These are phyloP conservation scores for Hygrocybe coccinea DNA, from an alignment of 768 basidiomycete genomes.

Conservation along the genomic window DNA sequence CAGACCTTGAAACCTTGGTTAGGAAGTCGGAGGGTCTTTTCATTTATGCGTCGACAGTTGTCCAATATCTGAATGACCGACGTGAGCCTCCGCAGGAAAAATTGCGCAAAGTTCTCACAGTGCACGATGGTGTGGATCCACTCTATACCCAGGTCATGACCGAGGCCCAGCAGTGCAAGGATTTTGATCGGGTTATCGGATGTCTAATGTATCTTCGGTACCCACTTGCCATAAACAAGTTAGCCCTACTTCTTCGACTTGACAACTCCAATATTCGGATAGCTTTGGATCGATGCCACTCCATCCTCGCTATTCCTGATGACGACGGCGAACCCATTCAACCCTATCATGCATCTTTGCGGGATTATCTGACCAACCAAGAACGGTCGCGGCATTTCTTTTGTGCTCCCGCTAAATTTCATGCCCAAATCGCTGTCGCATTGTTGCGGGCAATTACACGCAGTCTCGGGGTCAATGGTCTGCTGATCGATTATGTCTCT, in stretches of 20 bases:
- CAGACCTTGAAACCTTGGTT: constrained; percentile 1
- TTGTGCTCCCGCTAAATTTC: too few relatives aligned
- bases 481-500: too few relatives aligned
- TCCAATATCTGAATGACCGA: not conserved
- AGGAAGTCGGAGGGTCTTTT: constrained; percentile 2
- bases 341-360: constrained; percentile 31
- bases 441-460: too few relatives aligned
- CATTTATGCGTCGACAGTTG: constrained; percentile 5
- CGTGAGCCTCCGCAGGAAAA: not conserved
- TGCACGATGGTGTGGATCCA: constrained; percentile 9
- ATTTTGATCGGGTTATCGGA: constrained; percentile 6
- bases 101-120: not conserved
- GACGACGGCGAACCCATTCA: constrained; percentile 20
- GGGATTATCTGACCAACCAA: too few relatives aligned
- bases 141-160: constrained; percentile 13
- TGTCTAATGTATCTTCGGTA: constrained; percentile 1
- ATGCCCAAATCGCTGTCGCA: too few relatives aligned
- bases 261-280: not conserved
- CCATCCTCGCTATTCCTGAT: constrained; percentile 11
- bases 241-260: constrained; percentile 7
- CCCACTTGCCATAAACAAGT: not conserved
- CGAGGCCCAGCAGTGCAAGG: not conserved
- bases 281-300: constrained; percentile 7
- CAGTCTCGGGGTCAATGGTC: too few relatives aligned
- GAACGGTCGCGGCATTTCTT: too few relatives aligned